Conservation (phyloP, 306 rosid genomes). For the Prunus dulcis region DNA sequence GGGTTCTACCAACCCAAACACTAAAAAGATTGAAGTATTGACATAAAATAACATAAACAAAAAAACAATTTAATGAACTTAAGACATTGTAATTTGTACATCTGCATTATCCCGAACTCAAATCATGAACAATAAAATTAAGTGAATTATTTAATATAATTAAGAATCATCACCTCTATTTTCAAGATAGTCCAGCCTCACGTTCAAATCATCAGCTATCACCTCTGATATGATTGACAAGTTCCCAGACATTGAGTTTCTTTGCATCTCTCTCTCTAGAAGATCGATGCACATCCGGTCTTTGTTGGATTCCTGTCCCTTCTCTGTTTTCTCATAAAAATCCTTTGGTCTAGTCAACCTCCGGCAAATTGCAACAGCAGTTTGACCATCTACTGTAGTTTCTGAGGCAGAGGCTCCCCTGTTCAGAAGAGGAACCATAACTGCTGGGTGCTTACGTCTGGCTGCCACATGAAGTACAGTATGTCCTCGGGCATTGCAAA, state of each 20-base stretch:
- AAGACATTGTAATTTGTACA: neutral
- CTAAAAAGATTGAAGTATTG: no score
- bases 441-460: constrained; percentile 73
- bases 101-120: neutral
- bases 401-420: constrained; percentile 65
- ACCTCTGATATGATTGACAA: constrained; percentile 39
- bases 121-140: no score
- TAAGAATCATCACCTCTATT: constrained; percentile 62
- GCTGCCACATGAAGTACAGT: constrained; percentile 88
- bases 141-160: constrained; percentile 3
- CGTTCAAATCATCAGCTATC: constrained; percentile 55
- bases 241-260: constrained; percentile 47
- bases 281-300: constrained; percentile 83
- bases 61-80: no score
- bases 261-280: constrained; percentile 79
- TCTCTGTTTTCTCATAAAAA: constrained; percentile 40
- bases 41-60: no score
- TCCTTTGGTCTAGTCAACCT: constrained; percentile 83
- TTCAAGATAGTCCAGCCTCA: constrained; percentile 68
- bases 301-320: constrained; percentile 68
- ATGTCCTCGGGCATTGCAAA: constrained; percentile 49
- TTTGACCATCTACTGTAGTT: constrained; percentile 67
- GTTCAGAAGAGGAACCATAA: constrained; percentile 62
- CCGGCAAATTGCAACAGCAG: constrained; percentile 78
- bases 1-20: no score